Percentiles rank a stretch among this genome's conserved stretches.
Evolutionary conservation across 1,284 basidiomycete species (phyloP).

Genomic region (Ustilago xerochloae): DNA sequence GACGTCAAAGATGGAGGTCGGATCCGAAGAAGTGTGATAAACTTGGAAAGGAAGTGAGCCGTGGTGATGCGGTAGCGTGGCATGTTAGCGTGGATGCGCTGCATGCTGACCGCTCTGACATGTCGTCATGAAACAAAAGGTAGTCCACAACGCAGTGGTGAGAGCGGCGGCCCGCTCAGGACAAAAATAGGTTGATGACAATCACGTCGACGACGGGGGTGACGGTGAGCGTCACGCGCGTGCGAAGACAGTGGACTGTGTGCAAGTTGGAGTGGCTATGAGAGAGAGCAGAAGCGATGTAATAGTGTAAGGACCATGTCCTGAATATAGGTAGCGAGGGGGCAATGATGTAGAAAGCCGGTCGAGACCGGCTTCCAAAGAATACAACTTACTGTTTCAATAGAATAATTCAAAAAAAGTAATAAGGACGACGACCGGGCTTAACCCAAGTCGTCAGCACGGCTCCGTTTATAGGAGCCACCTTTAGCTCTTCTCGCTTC

Average conservation of each 20-base stretch:
- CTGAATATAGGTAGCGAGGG: not conserved
- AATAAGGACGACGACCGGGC: conserved; percentile 7
- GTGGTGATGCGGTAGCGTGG: conserved; percentile 9
- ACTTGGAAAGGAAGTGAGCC: not conserved
- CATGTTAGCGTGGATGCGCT: conserved; percentile 15
- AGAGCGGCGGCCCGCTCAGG: conserved; percentile 39
- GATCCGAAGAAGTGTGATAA: not conserved
- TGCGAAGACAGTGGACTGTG: conserved; percentile 27
- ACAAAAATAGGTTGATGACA: conserved; percentile 2
- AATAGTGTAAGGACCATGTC: conserved; percentile 19
- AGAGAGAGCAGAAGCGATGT: not conserved
- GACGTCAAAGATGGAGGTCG: not conserved
- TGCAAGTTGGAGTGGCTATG: conserved; percentile 41
- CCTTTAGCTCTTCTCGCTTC: conserved; percentile 29
- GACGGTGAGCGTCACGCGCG: conserved; percentile 33
- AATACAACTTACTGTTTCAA: conserved; percentile 45
- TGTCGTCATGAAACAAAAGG: not conserved
- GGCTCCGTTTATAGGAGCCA: conserved; percentile 24
- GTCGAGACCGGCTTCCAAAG: not conserved
- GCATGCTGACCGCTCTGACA: not conserved
- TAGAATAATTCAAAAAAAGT: conserved; percentile 40
- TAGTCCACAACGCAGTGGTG: not conserved
- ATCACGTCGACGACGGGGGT: conserved; percentile 27
- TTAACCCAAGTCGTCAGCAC: conserved; percentile 43
- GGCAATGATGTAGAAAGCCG: not conserved